Percentiles rank a stretch among this genome's conserved stretches.
phyloP scores from a whole-genome alignment of 139 green algal species.

The Deuterostichococcus epilithicus region DNA sequence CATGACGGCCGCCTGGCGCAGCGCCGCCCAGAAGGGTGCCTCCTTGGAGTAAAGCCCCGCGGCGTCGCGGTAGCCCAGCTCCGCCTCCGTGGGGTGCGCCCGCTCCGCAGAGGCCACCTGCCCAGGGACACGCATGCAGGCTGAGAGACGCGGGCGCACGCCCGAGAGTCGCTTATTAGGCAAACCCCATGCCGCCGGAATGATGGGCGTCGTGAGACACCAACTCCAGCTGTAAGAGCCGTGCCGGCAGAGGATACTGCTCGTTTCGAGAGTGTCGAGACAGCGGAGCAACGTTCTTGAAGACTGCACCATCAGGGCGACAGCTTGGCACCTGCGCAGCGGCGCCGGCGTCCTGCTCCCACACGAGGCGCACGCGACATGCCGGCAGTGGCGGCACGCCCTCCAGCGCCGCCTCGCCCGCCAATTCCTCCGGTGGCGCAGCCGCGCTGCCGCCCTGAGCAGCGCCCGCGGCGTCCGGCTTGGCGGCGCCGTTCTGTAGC shows the following conservation, averaged over 20 bases:
- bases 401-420: slow-evolving; percentile 24
- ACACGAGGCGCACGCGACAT: slow-evolving; percentile 37
- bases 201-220: no score
- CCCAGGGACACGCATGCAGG: not conserved
- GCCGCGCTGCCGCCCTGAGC: no score
- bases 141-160: not conserved
- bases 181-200: no score
- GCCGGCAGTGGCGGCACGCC: slow-evolving; percentile 64
- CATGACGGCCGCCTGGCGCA: slow-evolving; percentile 36
- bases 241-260: no score
- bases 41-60: slow-evolving; percentile 53
- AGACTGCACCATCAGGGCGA: no score
- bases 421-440: not conserved
- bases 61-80: slow-evolving; percentile 36
- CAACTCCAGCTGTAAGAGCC: no score
- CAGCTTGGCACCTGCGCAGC: not conserved
- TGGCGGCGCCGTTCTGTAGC: not conserved
- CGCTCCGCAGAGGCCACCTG: slow-evolving; percentile 23
- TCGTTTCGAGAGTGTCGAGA: no score
- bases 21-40: slow-evolving; percentile 56
- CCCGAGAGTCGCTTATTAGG: not conserved
- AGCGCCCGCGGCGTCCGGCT: not conserved
- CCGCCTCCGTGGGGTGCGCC: slow-evolving; percentile 18
- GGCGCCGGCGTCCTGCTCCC: slow-evolving; percentile 3
- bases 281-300: no score